Base-by-base conservation (phyloP, 73 alveolate genomes). In the Diophrys appendiculata region DNA sequence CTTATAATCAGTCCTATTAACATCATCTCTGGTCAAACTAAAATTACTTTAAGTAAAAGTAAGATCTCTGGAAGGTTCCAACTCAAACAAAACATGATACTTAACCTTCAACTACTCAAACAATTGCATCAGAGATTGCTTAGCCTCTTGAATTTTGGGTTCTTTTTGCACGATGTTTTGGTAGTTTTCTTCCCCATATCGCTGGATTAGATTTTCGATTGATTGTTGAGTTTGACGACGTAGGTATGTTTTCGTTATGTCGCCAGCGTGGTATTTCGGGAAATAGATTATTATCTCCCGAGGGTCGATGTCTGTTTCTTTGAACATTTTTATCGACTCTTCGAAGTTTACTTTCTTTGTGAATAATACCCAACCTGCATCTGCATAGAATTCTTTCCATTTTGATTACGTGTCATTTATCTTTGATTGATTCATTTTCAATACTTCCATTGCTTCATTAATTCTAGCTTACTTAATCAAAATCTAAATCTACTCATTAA, bases 311-410 rank as follows among this genome's bases (percentile, higher is more conserved):
- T 82, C 90, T 14, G 90, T 82, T 33, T 55, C 25, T 24, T 69
- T 73, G 26, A 82, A 60, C 65, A 54, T 55, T 53, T 78, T 54
- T 1, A 82, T 68, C 0, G 80, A 83, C 28, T 82, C 77, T 32
- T 82, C 84, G 68, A 82, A 54, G 55, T 82, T 54, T 54, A 34
- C 33, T 69, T 32, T 18, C 64, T 71, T 31, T n/a, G 35, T 52
- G 73, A 53, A 35, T 55, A 82, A 67, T 28, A 69, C 90, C 90
- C 90, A 82, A 1, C 90, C 90, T 0, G 90, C 90, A 65, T 82
- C 84, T 0, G 74, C 29, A 35, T 82, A 53, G 75, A 82, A 82
- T 74, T 73, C 27, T 55, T 82, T 82, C 31, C 69, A 52, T 35
- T 72, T 68, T 2, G 72, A 2, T 25, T 68, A 25, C 24, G 69